A percentile compares a stretch with the other conserved stretches of the same genome.
These are phyloP conservation scores for Pseudohalonectria lignicola DNA, from an alignment of 2,329 filamentous ascomycete genomes.

Conservation along the genomic window DNA sequence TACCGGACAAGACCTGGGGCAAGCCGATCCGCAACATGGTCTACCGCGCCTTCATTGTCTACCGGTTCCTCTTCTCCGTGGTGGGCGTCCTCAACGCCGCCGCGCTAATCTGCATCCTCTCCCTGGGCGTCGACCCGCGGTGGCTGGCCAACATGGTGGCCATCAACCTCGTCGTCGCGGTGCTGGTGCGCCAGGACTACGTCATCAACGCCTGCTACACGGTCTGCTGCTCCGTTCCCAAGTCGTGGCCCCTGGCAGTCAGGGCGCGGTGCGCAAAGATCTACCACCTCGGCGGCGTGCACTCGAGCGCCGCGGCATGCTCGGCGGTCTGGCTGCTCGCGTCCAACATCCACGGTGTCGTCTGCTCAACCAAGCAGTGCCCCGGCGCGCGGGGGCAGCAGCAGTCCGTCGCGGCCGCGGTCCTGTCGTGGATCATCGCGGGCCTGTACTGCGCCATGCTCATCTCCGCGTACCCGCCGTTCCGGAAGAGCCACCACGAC, in stretches of 20 bases:
- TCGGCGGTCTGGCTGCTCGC: conserved; percentile 33
- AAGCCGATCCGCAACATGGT: conserved; percentile 22
- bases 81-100: conserved; percentile 36
- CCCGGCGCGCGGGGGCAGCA: conserved; percentile 6
- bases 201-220: conserved; percentile 31
- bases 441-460: conserved; percentile 49
- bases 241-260: conserved; percentile 30
- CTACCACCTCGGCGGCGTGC: conserved; percentile 39
- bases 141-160: conserved; percentile 22
- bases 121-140: conserved; percentile 14
- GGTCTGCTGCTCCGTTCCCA: conserved; percentile 8
- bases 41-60: conserved; percentile 35
- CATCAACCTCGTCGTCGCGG: conserved; percentile 33
- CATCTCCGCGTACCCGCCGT: conserved; percentile 47
- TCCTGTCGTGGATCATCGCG: conserved; percentile 43
- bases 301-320: conserved; percentile 35
- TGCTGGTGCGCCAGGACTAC: conserved; percentile 41
- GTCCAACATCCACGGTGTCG: conserved; percentile 23
- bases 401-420: conserved; percentile 18
- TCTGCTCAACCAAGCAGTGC: conserved; percentile 13
- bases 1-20: conserved; percentile 1
- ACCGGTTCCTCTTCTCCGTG: conserved; percentile 44
- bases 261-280: conserved; percentile 34
- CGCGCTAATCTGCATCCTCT: conserved; percentile 28
- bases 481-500: conserved; percentile 57